A percentile compares a stretch with the other conserved stretches of the same genome.
phyloP scores from a whole-genome alignment of 2,329 filamentous ascomycete species.

The Cryphonectria naterciae region DNA sequence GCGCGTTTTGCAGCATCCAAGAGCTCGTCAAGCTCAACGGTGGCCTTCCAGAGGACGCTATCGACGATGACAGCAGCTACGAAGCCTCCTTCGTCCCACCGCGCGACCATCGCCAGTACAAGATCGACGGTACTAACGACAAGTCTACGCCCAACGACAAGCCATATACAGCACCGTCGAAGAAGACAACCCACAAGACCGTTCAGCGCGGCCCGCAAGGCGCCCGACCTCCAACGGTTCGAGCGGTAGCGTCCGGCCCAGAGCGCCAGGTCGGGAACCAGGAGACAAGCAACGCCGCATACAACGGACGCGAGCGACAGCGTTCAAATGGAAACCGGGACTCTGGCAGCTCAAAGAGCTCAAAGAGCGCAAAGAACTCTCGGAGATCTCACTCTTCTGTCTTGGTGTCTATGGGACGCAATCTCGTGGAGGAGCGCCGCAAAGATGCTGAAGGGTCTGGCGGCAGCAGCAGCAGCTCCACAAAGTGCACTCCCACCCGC shows the following conservation, averaged over 20 bases:
- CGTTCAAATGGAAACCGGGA: background rate
- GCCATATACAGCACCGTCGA: background rate
- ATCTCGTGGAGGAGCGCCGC: conserved; percentile 16
- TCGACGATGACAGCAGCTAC: conserved; percentile 22
- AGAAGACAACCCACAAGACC: background rate
- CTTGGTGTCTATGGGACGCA: conserved; percentile 20
- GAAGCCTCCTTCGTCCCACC: conserved; percentile 5
- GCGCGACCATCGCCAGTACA: background rate
- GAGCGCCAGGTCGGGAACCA: background rate
- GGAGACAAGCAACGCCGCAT: background rate
- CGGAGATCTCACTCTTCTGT: conserved; percentile 14
- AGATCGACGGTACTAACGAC: too few species aligned
- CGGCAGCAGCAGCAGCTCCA: background rate
- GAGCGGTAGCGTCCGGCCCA: conserved; percentile 8
- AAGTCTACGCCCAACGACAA: background rate
- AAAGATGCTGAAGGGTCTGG: background rate
- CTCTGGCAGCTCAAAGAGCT: conserved; percentile 6
- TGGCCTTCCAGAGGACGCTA: conserved; percentile 24
- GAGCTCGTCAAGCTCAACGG: conserved; percentile 24
- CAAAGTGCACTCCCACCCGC: background rate
- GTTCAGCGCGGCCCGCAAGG: background rate
- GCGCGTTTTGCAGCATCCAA: conserved; percentile 15
- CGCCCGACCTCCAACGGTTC: background rate
- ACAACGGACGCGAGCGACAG: background rate
- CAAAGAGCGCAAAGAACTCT: background rate